Conservation (phyloP, 768 basidiomycete genomes). For the Pholiota microspora region DNA sequence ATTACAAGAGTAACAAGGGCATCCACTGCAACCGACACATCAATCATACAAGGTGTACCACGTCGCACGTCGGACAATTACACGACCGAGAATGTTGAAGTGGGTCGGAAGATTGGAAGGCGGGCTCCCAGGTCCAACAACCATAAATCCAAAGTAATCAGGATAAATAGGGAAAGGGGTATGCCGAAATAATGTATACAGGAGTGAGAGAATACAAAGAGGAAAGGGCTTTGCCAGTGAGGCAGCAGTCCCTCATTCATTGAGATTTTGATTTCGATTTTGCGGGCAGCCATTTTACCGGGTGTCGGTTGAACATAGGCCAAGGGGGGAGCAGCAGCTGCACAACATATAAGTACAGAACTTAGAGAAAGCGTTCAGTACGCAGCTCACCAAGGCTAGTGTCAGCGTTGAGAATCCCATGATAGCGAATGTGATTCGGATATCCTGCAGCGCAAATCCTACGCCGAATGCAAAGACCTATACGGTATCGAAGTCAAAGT, state of each 20-base stretch:
- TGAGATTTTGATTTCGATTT: conserved; percentile 25
- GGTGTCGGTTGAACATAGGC: conserved; percentile 62
- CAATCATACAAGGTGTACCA: too few species aligned
- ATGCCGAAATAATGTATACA: not conserved
- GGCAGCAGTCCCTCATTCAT: not conserved
- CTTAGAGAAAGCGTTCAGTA: not conserved
- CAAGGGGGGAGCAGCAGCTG: conserved; percentile 70
- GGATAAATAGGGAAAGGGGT: not conserved
- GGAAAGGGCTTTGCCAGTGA: not conserved
- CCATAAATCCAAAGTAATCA: too few species aligned
- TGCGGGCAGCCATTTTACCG: conserved; percentile 57
- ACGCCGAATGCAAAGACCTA: conserved; percentile 55
- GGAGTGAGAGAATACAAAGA: not conserved
- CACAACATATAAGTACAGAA: not conserved
- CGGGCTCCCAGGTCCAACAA: too few species aligned
- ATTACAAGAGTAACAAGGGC: too few species aligned
- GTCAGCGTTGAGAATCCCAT: conserved; percentile 39
- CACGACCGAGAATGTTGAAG: too few species aligned
- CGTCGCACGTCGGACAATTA: too few species aligned
- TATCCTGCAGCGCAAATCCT: conserved; percentile 56
- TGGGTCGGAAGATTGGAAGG: too few species aligned
- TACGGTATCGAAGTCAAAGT: not conserved
- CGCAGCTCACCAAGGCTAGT: conserved; percentile 41
- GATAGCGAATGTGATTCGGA: conserved; percentile 50
- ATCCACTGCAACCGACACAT: too few species aligned